phyloP scores from a whole-genome alignment of 164 flowering plant genomes.

The Umbellularia californica region DNA sequence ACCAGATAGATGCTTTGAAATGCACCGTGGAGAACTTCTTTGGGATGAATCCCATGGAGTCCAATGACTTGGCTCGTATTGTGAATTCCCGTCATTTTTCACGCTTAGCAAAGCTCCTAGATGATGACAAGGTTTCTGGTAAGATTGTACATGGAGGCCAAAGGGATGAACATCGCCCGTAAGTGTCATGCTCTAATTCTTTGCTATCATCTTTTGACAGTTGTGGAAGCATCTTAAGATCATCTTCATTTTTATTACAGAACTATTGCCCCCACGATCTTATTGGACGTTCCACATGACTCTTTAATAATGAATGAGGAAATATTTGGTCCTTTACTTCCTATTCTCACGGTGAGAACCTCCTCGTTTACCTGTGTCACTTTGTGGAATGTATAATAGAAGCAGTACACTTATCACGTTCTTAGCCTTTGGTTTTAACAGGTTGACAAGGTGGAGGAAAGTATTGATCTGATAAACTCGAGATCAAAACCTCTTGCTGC shows the following conservation, averaged over 20 bases:
- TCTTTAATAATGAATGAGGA: constrained; percentile 88
- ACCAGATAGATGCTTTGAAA: constrained; percentile 60
- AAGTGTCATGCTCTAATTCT: constrained; percentile 25
- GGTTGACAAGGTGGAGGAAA: constrained; percentile 79
- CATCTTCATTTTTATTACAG: constrained; percentile 29
- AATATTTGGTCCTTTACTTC: constrained; percentile 94
- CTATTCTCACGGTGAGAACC: constrained; percentile 64
- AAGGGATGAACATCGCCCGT: constrained; percentile 52
- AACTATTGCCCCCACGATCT: constrained; percentile 75
- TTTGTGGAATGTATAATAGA: neutral
- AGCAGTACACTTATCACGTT: neutral
- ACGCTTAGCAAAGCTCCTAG: constrained; percentile 63
- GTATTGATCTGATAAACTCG: constrained; percentile 56
- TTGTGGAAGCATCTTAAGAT: neutral
- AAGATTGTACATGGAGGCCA: constrained; percentile 79
- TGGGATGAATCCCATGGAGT: constrained; percentile 66
- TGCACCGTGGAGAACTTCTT: constrained; percentile 51
- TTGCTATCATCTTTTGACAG: constrained; percentile 2
- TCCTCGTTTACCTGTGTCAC: neutral
- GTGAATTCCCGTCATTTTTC: constrained; percentile 64
- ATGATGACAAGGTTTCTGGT: constrained; percentile 68
- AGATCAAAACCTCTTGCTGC: constrained; percentile 90
- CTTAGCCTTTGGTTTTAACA: constrained; percentile 13
- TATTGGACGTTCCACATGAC: constrained; percentile 78
- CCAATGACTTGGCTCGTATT: constrained; percentile 73